A percentile compares a stretch with the other conserved stretches of the same genome.
Conservation (phyloP, 2,329 filamentous ascomycete genomes). For the Didymella segeticola region DNA sequence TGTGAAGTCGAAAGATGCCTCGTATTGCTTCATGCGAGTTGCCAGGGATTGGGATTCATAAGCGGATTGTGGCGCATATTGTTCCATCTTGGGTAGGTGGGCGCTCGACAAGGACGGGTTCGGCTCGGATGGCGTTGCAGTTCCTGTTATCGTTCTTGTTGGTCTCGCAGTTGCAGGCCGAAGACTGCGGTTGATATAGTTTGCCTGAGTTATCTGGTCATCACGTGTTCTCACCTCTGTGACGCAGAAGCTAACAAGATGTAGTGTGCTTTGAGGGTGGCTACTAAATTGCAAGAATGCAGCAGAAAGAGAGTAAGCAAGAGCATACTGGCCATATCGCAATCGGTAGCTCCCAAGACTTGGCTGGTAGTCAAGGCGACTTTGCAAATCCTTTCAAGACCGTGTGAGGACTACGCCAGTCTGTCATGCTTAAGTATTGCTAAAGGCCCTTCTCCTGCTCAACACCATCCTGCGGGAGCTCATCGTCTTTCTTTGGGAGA, state of each 20-base stretch:
- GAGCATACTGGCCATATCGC: too few relatives aligned
- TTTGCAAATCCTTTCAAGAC: too few relatives aligned
- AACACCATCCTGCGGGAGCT: neutral
- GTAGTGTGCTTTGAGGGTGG: neutral
- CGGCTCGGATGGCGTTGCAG: neutral
- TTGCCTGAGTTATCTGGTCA: neutral
- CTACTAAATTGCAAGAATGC: neutral
- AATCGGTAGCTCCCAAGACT: too few relatives aligned
- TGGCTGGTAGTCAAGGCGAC: too few relatives aligned
- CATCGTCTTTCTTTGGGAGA: constrained; percentile 32
- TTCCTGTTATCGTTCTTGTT: neutral
- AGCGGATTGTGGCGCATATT: neutral
- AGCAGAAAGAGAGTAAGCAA: too few relatives aligned
- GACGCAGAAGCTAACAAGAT: neutral
- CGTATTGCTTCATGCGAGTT: constrained; percentile 43
- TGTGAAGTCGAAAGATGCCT: constrained; percentile 32
- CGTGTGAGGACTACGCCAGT: too few relatives aligned
- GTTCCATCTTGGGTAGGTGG: neutral
- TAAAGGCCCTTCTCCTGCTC: constrained; percentile 1
- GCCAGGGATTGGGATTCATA: constrained; percentile 25
- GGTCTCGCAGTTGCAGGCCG: neutral
- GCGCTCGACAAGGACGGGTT: neutral
- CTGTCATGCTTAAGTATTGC: too few relatives aligned
- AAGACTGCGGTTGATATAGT: neutral
- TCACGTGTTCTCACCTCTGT: constrained; percentile 2